A percentile compares a stretch with the other conserved stretches of the same genome.
phyloP scores from a whole-genome alignment of 1,284 basidiomycete species.

The Vanrija sp. region DNA sequence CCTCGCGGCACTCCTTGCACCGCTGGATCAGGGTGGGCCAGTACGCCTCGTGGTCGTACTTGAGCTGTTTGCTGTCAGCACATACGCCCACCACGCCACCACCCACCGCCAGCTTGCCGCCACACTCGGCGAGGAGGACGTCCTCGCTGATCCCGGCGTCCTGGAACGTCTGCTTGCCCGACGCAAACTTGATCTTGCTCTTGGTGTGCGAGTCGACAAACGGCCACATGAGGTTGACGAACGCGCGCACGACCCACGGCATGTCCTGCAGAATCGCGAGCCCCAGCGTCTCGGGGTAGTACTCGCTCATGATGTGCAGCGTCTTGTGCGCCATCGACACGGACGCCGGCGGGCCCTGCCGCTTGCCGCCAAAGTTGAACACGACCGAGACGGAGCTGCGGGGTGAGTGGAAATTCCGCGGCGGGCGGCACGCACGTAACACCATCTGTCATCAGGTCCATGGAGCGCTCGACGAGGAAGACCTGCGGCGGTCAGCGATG shows the following conservation, averaged over 20 bases:
- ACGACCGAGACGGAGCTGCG: constrained; percentile 28
- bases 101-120: constrained; percentile 35
- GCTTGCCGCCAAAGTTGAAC: constrained; percentile 44
- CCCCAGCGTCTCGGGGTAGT: constrained; percentile 38
- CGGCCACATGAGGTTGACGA: constrained; percentile 43
- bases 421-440: too few species aligned
- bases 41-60: constrained; percentile 35
- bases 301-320: constrained; percentile 26
- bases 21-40: constrained; percentile 30
- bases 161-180: constrained; percentile 20
- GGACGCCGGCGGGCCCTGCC: constrained; percentile 35
- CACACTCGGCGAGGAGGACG: constrained; percentile 30
- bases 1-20: constrained; percentile 23
- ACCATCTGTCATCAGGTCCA: constrained; percentile 37
- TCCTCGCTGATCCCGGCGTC: constrained; percentile 20
- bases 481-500: constrained; percentile 19
- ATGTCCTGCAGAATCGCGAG: constrained; percentile 33
- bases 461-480: constrained; percentile 40
- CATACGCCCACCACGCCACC: too few species aligned
- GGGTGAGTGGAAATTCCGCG: neutral
- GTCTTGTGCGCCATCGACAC: constrained; percentile 27
- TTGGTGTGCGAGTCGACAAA: constrained; percentile 42
- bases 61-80: neutral
- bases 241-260: constrained; percentile 37
- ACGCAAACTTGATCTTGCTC: constrained; percentile 28